Evolutionary conservation across 306 rosid genomes (phyloP).

Genomic region (Oemleria cerasiformis): DNA sequence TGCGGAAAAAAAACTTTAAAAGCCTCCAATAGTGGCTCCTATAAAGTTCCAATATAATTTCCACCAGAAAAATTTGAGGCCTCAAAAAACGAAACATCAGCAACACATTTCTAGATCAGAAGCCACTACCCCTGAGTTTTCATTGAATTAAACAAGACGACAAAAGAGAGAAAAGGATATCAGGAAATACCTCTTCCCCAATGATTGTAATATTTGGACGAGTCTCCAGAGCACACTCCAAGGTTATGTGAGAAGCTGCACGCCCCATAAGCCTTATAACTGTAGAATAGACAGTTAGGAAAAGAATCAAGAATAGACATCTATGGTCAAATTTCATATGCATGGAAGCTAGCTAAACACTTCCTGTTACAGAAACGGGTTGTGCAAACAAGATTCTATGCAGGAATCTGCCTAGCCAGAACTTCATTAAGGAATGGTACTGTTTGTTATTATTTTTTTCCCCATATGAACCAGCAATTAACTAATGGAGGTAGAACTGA

Average conservation of each 20-base stretch:
- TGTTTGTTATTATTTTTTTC: not conserved
- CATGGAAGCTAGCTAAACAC: not conserved
- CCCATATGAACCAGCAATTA: not conserved
- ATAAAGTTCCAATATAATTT: no score
- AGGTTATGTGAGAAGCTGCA: conserved; percentile 89
- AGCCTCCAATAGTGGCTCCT: no score
- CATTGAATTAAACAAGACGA: not conserved
- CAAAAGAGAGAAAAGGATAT: not conserved
- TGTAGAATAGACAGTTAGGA: conserved; percentile 33
- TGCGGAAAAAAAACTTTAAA: no score
- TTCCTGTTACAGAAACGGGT: not conserved
- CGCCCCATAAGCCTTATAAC: conserved; percentile 98
- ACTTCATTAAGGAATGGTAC: not conserved
- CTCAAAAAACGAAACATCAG: not conserved
- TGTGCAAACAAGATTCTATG: not conserved
- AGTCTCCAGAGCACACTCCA: conserved; percentile 91
- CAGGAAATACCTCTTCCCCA: conserved; percentile 79
- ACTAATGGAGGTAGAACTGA: not conserved
- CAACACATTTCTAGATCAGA: not conserved
- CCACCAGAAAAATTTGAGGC: not conserved
- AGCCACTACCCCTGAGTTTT: not conserved
- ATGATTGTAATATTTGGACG: conserved; percentile 81
- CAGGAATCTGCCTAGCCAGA: not conserved
- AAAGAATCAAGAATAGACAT: not conserved
- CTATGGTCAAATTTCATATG: not conserved